Base-by-base conservation (phyloP, 371 early-diverging fungal genomes). In the Lichtheimia ramosa region DNA sequence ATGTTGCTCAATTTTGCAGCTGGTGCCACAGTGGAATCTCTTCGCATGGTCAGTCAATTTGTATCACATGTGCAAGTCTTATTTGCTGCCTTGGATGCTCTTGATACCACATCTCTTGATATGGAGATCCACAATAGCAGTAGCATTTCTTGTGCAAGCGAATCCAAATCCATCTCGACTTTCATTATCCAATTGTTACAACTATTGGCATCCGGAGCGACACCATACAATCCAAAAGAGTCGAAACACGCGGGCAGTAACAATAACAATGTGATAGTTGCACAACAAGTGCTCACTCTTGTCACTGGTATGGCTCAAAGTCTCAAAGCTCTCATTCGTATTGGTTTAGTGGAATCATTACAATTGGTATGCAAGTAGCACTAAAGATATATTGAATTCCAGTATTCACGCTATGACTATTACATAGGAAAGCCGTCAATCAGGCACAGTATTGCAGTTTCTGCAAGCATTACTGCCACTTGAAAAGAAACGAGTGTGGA, bases 1-100 rank as follows among this genome's bases (percentile, higher is more conserved):
- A 97, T 97, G 92, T 77, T 98, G 20, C 69, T 95, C 51, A 89
- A 94, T 58, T 91, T 97, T 16, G 92, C 96, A 10, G 89, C 91
- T 46, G 88, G 89, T 15, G 75, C 84, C 39, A 92, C 88, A 67
- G 73, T 81, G 3, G 93, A 95, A 48, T 92, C 92, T 15, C 81
- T 96, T n/a, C 71, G 88, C 42, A 91, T 94, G 83, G 96, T 95
- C 0, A 89, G 87, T 56, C 86, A 86, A 52, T 96, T 98, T 65
- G 89, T 96, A 49, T 81, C 85, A 62, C 97, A 97, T 67, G 87
- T 98, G 27, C 92, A 94, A 61, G 89, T 91, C 43, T 73, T 98
- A 23, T 96, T 96, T 72, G 66, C 80, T 16, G 93, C 94, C 25
- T 83, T 98, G 28, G 94, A 96, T 63, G 59, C 59, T 3, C 73